Conservation (phyloP, 169 alveolate species). For the Plasmodium sp. region DNA sequence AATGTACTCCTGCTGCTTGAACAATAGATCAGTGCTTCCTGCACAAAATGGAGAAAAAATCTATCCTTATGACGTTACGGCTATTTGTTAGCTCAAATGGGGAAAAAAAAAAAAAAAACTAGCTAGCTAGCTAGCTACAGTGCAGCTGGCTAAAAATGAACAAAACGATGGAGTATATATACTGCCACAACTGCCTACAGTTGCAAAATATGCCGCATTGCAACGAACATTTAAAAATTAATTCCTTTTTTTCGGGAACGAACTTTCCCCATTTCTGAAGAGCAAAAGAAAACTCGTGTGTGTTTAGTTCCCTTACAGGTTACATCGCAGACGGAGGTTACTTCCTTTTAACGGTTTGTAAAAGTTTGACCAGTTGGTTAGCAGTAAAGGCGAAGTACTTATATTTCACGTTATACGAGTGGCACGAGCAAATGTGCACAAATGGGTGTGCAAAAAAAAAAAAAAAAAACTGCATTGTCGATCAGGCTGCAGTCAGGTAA, state of each 20-base stretch:
- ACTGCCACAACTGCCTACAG: neutral
- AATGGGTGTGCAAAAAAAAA: neutral
- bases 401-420: neutral
- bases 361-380: neutral
- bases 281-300: neutral
- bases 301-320: neutral
- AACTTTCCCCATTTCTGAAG: neutral
- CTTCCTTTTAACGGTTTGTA: neutral
- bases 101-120: neutral
- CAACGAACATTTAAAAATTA: neutral
- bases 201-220: neutral
- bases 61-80: neutral
- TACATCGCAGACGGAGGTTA: neutral
- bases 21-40: neutral
- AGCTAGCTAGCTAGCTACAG: neutral
- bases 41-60: neutral
- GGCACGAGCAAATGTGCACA: neutral
- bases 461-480: neutral
- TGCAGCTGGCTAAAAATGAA: neutral
- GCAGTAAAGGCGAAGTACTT: neutral
- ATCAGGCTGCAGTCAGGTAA: neutral
- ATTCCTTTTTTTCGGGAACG: neutral
- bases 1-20: neutral
- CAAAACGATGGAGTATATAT: neutral
- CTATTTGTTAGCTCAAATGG: neutral